These are phyloP conservation scores for Pontederia crassipes DNA, from an alignment of 176 grass and related monocot genomes.

Conservation along the genomic window DNA sequence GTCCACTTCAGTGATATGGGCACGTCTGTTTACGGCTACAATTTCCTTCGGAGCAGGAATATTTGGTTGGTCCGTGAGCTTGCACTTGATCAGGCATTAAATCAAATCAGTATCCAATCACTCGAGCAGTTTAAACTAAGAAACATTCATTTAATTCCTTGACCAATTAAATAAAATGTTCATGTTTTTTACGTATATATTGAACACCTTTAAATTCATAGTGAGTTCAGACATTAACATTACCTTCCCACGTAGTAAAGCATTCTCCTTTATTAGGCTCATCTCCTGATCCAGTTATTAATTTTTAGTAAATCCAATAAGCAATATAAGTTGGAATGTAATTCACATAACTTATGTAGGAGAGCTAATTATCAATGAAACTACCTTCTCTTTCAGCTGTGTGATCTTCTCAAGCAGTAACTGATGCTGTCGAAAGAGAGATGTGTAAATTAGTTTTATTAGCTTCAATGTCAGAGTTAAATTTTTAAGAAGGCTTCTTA, in stretches of 20 bases:
- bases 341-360: neutral
- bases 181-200: neutral
- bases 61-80: neutral
- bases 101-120: neutral
- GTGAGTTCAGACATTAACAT: too few species aligned
- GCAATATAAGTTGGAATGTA: neutral
- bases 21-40: neutral
- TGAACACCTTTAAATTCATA: neutral
- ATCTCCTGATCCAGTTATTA: neutral
- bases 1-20: slow-evolving; percentile 3
- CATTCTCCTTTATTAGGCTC: neutral
- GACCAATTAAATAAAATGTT: neutral
- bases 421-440: neutral
- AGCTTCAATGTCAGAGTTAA: neutral
- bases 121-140: neutral
- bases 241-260: slow-evolving; percentile 3
- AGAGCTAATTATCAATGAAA: neutral
- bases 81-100: neutral
- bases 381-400: slow-evolving; percentile 18
- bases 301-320: neutral
- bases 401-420: neutral
- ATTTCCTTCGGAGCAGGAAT: neutral
- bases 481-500: neutral
- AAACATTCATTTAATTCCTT: neutral
- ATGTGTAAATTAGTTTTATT: neutral